A percentile compares a stretch with the other conserved stretches of the same genome.
phyloP scores from a whole-genome alignment of 2,329 filamentous ascomycete genomes.

The Tolypocladium ovalisporum region DNA sequence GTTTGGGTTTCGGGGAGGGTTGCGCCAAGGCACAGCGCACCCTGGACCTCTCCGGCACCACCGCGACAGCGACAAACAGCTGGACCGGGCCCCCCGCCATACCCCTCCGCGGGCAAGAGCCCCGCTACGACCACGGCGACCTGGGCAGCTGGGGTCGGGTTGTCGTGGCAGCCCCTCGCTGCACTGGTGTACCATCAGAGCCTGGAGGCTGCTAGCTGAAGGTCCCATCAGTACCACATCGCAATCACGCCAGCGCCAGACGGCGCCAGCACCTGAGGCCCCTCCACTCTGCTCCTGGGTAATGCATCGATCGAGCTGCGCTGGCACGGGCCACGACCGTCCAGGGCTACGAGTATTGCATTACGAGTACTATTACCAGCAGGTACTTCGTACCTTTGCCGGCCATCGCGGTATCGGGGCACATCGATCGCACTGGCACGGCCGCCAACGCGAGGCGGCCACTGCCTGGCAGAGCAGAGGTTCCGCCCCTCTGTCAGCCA shows the following conservation, averaged over 20 bases:
- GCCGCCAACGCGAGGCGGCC: neutral
- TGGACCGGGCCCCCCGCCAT: neutral
- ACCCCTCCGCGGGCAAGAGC: slow-evolving; percentile 1
- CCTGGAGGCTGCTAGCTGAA: neutral
- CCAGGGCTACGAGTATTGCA: neutral
- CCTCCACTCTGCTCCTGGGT: neutral
- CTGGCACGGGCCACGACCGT: neutral
- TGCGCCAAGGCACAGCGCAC: neutral
- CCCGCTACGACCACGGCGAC: neutral
- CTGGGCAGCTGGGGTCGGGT: neutral
- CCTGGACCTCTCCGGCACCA: neutral
- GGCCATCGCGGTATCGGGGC: neutral
- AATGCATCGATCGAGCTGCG: neutral
- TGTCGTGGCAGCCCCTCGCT: neutral
- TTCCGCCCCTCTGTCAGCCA: slow-evolving; percentile 16
- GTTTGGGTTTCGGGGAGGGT: neutral
- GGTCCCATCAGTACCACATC: neutral
- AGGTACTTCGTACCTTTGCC: neutral
- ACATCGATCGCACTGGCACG: neutral
- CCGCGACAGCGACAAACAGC: neutral
- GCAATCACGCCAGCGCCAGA: neutral
- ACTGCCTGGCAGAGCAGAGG: slow-evolving; percentile 6
- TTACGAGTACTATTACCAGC: neutral
- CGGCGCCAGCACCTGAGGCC: neutral
- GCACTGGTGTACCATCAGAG: neutral